Base-by-base conservation (phyloP, 306 rosid species). In the Trifolium fragiferum region DNA sequence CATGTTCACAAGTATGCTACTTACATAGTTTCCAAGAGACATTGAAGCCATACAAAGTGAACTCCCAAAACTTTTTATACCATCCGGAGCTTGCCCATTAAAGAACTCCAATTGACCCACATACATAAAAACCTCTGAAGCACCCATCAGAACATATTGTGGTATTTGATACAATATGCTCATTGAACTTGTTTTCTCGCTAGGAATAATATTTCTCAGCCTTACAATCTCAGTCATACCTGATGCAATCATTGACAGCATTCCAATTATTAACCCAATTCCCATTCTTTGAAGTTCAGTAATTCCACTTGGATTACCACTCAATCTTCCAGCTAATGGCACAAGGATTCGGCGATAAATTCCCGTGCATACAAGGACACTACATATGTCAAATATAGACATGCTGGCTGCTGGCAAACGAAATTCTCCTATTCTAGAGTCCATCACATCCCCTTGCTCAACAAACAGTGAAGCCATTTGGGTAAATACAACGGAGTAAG, bases 31-130 rank as follows among this genome's bases (percentile, higher is more conserved):
- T 4, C 92, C 92, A 21, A 88, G 88, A 35, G 92, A 84, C 9
- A 88, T 88, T 8, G 92, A 88, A 16, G 92, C 92, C 92, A 88
- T 88, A 51, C 92, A 88, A 14, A 88, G 90, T 5, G 92, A 86
- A 60, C 90, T 88, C 0, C 90, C 92, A 62, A 88, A 80, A 43
- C 92, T 88, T 19, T 84, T 88, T 41, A 88, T 82, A 0, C 92
- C 92, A 61, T 88, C 90, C 0, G 90, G 92, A 5, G 92, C 89
- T 75, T 88, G 90, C 0, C 84, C 87, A 62, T 82, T 88, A 27
- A 88, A 88, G 76, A 88, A 88, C 70, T 88, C 92, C 78, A 86
- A 62, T 12, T 86, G 89, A 46, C 89, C 89, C 13, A 86, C 85
- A 70, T 85, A 85, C 89, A 85, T 88, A 58, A 88, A 88, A 35